Evolutionary conservation across 177 flowering plant genomes (phyloP).

Genomic region (Vitis hybrid): DNA sequence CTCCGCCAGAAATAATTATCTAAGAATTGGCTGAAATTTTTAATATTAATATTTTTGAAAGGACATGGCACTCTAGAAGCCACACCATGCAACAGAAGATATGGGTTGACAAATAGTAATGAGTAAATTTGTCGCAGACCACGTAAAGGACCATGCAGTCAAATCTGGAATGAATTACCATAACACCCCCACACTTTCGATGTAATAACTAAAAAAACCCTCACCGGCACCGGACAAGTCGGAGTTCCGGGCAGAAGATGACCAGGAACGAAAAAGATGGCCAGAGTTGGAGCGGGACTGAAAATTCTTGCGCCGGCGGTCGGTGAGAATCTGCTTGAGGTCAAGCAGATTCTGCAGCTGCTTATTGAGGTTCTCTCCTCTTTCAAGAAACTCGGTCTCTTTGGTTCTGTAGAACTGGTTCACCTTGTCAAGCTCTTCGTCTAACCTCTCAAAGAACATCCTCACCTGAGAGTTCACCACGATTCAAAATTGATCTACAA

Average conservation of each 20-base stretch:
- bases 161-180: neutral
- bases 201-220: constrained; percentile 1
- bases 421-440: constrained; percentile 82
- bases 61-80: no score
- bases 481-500: neutral
- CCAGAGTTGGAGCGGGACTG: constrained; percentile 10
- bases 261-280: constrained; percentile 31
- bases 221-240: constrained; percentile 49
- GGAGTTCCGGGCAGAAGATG: constrained; percentile 43
- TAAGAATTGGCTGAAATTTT: neutral
- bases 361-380: constrained; percentile 71
- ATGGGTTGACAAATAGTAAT: neutral
- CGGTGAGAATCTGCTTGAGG: constrained; percentile 54
- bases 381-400: constrained; percentile 72
- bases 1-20: no score
- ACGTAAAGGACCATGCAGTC: neutral
- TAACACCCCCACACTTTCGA: neutral
- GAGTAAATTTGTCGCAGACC: neutral
- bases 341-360: constrained; percentile 74
- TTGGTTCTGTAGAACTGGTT: constrained; percentile 65
- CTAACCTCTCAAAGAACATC: constrained; percentile 65
- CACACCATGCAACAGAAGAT: no score
- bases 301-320: constrained; percentile 47
- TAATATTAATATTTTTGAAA: neutral
- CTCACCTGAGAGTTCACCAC: constrained; percentile 39